Base-by-base conservation (phyloP, 2,329 filamentous ascomycete species). In the Fusarium sarcochroum region DNA sequence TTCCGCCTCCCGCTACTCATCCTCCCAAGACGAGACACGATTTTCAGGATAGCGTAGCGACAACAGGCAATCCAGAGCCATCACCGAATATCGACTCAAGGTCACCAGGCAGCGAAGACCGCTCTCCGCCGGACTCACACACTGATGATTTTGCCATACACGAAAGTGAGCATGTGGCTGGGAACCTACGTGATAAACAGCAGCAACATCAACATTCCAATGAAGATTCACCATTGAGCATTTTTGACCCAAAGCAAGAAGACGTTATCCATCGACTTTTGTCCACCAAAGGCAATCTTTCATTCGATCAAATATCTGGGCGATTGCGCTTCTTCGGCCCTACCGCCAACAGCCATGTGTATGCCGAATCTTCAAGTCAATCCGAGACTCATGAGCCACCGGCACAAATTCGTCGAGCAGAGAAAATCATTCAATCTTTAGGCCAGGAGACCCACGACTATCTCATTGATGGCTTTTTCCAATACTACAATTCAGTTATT, bases 281-380 rank as follows among this genome's bases (percentile, higher is more conserved):
- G 6, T 83, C 82, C 1, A 83, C 83, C 6, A 80, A 82, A 35
- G 84, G 83, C 8, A 84, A 84, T 71, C 77, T 86, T 11, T 82
- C 82, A 17, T 84, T 86, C 57, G 84, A 87, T 62, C 84, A 84
- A 62, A 75, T 85, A 3, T 84, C 80, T 20, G 84, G 84, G 6
- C 77, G 82, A n/a, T 71, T 85, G 7, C 80, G 84, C 23, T 87
- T 85, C 75, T 87, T 86, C 58, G 85, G 85, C 2, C 83, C 84
- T 2, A 86, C 84, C 5, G 84, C 84, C 48, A 86, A 86, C 73
- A 83, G 81, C 58, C 84, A 86, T 53, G 82, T 86, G 3, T 83
- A 85, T 62, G 83, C 83, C 6, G 79, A 80, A 32, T 73, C 79
- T 2, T 70, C 77, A 3, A 73, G 75, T 45, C 76, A 77, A n/a